Evolutionary conservation across 1,284 basidiomycete species (phyloP).

Genomic region (Entoloma clypeatum): DNA sequence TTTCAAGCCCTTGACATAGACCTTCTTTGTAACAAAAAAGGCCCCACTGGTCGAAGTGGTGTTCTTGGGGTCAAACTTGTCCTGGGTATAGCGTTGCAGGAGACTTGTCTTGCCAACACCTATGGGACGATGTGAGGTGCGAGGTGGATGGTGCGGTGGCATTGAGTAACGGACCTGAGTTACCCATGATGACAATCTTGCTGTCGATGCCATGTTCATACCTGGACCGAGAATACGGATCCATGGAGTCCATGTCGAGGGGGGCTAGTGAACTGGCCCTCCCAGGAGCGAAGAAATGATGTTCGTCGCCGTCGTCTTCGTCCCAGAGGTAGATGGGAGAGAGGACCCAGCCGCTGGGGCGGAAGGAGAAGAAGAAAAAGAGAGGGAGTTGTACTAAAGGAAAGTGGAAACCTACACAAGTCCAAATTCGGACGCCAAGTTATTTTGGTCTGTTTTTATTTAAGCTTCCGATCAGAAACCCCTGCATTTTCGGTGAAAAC

Average conservation of each 20-base stretch:
- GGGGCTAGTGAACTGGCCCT: conserved; percentile 18
- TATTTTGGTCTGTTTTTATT: too few species aligned
- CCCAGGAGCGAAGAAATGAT: conserved; percentile 20
- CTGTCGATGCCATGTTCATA: conserved; percentile 86
- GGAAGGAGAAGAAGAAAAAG: conserved; percentile 23
- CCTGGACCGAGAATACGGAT: conserved; percentile 60
- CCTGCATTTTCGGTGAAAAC: too few species aligned
- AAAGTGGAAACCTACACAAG: conserved; percentile 25
- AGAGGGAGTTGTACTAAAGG: conserved; percentile 24
- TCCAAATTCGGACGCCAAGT: conserved; percentile 21
- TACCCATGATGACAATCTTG: conserved; percentile 96
- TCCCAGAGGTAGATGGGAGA: conserved; percentile 22
- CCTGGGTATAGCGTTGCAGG: conserved; percentile 89
- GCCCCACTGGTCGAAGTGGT: conserved; percentile 93
- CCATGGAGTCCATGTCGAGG: conserved; percentile 46
- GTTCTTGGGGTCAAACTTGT: conserved; percentile 83
- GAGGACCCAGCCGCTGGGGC: conserved; percentile 36
- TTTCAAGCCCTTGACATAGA: conserved; percentile 82
- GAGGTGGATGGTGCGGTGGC: conserved; percentile 6
- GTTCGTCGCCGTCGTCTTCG: conserved; percentile 21
- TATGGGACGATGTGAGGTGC: conserved; percentile 26
- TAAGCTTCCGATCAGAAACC: too few species aligned
- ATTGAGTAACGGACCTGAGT: conserved; percentile 61
- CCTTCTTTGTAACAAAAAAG: conserved; percentile 93
- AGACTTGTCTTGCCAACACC: conserved; percentile 96